phyloP scores from a whole-genome alignment of 1,284 basidiomycete species.

The Gomphus sp. region DNA sequence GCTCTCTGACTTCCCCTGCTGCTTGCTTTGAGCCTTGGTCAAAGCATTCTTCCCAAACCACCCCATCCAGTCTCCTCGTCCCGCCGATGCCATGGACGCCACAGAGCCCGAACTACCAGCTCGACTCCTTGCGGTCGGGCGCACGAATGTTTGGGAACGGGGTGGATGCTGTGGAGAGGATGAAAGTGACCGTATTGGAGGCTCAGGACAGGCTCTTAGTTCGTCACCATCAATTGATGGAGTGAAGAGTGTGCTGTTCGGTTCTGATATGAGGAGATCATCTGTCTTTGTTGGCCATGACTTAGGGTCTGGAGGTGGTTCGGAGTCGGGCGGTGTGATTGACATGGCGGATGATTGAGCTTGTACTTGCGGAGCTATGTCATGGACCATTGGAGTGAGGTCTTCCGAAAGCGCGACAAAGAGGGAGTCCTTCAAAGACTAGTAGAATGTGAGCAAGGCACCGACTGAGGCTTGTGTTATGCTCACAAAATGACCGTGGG shows the following conservation, averaged over 20 bases:
- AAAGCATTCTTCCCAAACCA: slow-evolving; percentile 9
- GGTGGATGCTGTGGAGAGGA: neutral
- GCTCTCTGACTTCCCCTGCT: slow-evolving; percentile 1
- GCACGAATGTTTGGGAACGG: neutral
- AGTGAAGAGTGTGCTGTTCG: neutral
- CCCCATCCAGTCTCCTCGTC: slow-evolving; percentile 8
- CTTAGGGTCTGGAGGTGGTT: neutral
- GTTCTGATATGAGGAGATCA: neutral
- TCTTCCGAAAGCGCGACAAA: slow-evolving; percentile 8
- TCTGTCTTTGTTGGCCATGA: neutral
- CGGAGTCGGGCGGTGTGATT: neutral
- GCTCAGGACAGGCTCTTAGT: neutral
- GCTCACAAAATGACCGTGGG: neutral
- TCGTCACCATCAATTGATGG: neutral
- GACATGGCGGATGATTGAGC: neutral
- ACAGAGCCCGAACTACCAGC: slow-evolving; percentile 1
- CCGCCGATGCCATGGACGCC: slow-evolving; percentile 1
- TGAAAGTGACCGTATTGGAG: neutral
- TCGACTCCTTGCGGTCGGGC: neutral
- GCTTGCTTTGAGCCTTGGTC: slow-evolving; percentile 1
- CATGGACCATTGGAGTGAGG: slow-evolving; percentile 2
- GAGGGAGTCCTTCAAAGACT: slow-evolving; percentile 10
- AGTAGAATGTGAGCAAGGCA: neutral
- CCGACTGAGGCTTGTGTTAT: neutral
- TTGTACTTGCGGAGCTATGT: neutral